Base-by-base conservation (phyloP, 306 rosid species). In the Gastrolobium villosum region DNA sequence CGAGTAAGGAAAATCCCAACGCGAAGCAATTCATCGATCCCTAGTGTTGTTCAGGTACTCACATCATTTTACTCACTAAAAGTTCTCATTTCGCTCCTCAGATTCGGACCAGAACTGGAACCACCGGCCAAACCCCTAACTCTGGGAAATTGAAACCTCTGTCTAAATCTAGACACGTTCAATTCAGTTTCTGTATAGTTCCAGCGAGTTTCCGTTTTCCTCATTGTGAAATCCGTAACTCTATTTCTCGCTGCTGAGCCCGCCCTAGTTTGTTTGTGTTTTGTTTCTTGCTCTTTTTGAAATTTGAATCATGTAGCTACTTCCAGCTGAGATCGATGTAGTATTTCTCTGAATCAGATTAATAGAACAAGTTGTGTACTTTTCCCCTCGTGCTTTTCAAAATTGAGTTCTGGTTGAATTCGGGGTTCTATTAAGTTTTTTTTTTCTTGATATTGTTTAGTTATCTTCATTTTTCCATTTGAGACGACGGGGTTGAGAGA, bases 271-370 rank as follows among this genome's bases (percentile, higher is more conserved):
- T 80, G 53, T 67, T 55, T 80, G 4, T 43, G 46, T 70, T 76
- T 85, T 54, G 32, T 74, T 78, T 75, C 41, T 64, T 5, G 69
- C 26, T 63, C 59, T 65, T 66, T n/a, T 46, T 66, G 65, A 45
- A 14, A 2, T 65, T 46, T 55, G 1, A 45, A 55, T 50, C 10
- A 1, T 31, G 37, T 46, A 69, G 76, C 66, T 64, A 32, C 53
- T 66, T 84, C 48, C 73, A 89, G 90, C 91, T 88, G 62, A 82
- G 83, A 77, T 83, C 65, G 11, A 34, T 60, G 0, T 39, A 35
- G 5, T 7, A 1, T 57, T 74, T 64, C 49, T 68, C 66, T 10
- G 11, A 76, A 64, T 77, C 65, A 41, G 71, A 60, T 65, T 56
- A 30, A 48, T 10, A 9, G 41, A 35, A 54, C 40, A 56, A 71